Base-by-base conservation (phyloP, 2,329 filamentous ascomycete species). In the Samsoniella hepiali region DNA sequence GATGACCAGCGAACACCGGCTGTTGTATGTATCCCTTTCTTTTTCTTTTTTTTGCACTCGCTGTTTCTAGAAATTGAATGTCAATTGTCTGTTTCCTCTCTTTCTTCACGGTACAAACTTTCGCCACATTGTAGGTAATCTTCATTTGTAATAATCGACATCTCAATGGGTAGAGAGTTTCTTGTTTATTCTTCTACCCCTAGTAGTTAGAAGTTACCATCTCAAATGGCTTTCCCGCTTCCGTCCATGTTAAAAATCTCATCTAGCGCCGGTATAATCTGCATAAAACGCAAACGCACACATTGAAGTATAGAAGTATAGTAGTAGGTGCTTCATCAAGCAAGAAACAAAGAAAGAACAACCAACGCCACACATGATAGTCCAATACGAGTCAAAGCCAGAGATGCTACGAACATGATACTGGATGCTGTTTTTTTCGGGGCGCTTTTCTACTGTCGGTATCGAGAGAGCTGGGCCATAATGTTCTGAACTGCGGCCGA, bases 401-500 rank as follows among this genome's bases (percentile, higher is more conserved):
- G 32, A 36, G 7, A 58, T 17, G 22, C 42, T 47, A 58, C 55
- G 13, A 29, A 11, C 13, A 11, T 27, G 31, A 47, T 5, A 29
- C 5, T 11, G 3, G 11, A 27, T 38, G 42, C 40, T 17, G 22
- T n/a, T 5, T 17, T 17, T 47, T 17, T 3, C n/a, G 5, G 10
- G 7, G 15, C 17, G 9, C 1, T 22, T 29, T 9, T 47, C n/a
- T 69, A 86, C 71, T 87, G 83, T 66, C 87, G 81, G 70, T 85
- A 89, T 68, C 84, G 85, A 54, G 88, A 84, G 64, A 92, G 77
- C 69, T 91, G 87, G 15, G 88, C 87, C 84, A 93, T 89, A 58
- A 93, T 91, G 69, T 90, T 89, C 72, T 89, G 84, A 68, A 92
- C 81, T 60, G 87, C 78, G 9, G 80, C 78, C 13, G 78, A 74